Base-by-base conservation (phyloP, 768 basidiomycete species). In the Candolleomyces aberdarensis region DNA sequence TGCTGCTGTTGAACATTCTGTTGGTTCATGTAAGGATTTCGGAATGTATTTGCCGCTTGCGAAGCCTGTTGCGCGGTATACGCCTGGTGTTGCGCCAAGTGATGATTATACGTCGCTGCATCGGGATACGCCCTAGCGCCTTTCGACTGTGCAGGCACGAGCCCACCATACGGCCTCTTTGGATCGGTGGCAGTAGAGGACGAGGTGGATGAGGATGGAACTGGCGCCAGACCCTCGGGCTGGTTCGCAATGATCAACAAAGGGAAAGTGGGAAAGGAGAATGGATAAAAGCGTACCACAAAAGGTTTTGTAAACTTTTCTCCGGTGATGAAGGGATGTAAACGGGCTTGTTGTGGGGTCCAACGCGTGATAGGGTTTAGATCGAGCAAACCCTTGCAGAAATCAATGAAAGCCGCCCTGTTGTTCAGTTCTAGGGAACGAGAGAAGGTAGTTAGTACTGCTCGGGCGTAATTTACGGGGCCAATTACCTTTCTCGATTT, bases 251-350 rank as follows among this genome's bases (percentile, higher is more conserved):
- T 7, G 36, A 36, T 36, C 36, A 36, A 11, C 5, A 36, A 36
- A 36, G 36, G 36, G 8, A 36, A 11, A 36, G 36, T 36, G 36
- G 36, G 11, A 36, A 36, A 36, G 36, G 36, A 56, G 36, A 36
- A 36, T 5, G 36, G 36, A 6, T 3, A 36, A 36, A 36, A 8
- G 62, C 19, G n/a, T n/a, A 26, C 46, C 41, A 47, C 10, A 17
- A 15, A 94, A 6, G 92, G 89, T 69, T 91, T 92, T 6, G 86
- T 88, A 70, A 89, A 97, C 71, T 95, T 96, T 75, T 98, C 97
- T 56, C 96, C 96, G 5, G 95, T 97, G 66, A 99, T 97, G 76
- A 98, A 99, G 2, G 97, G 97, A 73, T 99, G 97, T 69, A 91
- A 77, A 54, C 90, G 83, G 43, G 97, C 97, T 74, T 99, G 96